Evolutionary conservation across 2,329 filamentous ascomycete species (phyloP), one percentile per base, ranked within the genome.

Genomic region (Paraphoma chrysanthemicola): DNA sequence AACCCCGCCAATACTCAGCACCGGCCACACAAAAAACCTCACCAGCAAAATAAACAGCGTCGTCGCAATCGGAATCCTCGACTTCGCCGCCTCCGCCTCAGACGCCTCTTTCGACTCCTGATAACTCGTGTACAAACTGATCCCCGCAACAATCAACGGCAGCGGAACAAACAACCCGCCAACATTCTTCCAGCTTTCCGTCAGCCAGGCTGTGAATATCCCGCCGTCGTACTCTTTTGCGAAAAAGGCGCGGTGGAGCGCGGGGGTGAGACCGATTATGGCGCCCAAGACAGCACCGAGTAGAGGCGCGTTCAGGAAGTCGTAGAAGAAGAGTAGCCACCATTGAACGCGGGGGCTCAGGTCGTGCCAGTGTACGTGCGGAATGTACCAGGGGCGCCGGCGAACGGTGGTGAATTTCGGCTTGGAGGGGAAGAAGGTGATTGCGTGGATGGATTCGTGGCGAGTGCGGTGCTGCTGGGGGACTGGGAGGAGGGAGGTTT

Each of bases 1-100:
- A 8, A 90, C 80, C 3, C 82, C 33, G 0, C 77, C 75, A 23
- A 90, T 86, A 1, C 63, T 67, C 16, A 68, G 41, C 0, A 65
- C 44, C 1, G 69, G 71, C 71, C 71, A 74, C 1, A 69, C 6
- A 16, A 71, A n/a, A 43, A 74, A 74, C 17, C 70, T 60, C 2
- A 70, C 47, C 1, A 67, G 30, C 2, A 74, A 57, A 4, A 73
- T 65, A 44, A 71, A 72, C 4, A 50, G 8, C 6, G 66, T 71
- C 0, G 65, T 71, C 36, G 64, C 57, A 23, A 52, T 51, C 1
- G 69, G 67, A 2, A 57, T 51, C 23, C 23, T 23, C 23, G 23
- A 23, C 23, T 23, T 23, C 23, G 23, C 23, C 23, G 23, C 23
- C 23, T 23, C 23, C 23, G 23, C 23, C 23, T 23, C 23, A 23